Evolutionary conservation across 345 rosid genomes (phyloP).

Genomic region (Populus euphratica): DNA sequence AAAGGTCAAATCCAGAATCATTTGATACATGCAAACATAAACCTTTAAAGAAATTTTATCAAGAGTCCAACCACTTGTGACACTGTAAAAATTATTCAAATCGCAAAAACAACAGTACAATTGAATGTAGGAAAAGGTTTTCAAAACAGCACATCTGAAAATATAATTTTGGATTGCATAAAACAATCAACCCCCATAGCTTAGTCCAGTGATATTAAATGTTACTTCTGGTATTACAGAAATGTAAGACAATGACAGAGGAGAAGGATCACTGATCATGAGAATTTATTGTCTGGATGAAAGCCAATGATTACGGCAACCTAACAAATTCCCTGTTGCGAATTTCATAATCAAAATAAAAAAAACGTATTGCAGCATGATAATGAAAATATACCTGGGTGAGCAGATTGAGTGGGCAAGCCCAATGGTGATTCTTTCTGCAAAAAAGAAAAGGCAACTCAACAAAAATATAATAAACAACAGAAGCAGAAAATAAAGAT

Average conservation of each 20-base stretch:
- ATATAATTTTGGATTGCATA: background rate
- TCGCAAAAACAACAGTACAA: background rate
- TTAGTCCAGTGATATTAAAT: no score
- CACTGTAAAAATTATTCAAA: background rate
- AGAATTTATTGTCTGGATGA: no score
- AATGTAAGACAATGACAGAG: background rate
- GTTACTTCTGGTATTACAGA: background rate
- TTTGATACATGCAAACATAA: background rate
- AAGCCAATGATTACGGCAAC: background rate
- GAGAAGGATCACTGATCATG: no score
- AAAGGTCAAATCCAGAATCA: background rate
- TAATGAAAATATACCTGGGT: constrained; percentile 57
- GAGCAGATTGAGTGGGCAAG: constrained; percentile 72
- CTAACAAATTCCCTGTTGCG: background rate
- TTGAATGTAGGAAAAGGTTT: background rate
- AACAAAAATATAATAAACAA: background rate
- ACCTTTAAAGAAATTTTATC: background rate
- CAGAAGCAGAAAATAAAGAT: background rate
- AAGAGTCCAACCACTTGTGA: background rate
- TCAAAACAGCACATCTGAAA: background rate
- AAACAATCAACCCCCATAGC: background rate
- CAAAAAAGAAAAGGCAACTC: constrained; percentile 10
- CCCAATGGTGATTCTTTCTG: constrained; percentile 83
- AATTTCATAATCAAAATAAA: background rate
- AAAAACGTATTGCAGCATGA: no score